Conservation (phyloP, 2,329 filamentous ascomycete genomes). For the Epichloe festucae region DNA sequence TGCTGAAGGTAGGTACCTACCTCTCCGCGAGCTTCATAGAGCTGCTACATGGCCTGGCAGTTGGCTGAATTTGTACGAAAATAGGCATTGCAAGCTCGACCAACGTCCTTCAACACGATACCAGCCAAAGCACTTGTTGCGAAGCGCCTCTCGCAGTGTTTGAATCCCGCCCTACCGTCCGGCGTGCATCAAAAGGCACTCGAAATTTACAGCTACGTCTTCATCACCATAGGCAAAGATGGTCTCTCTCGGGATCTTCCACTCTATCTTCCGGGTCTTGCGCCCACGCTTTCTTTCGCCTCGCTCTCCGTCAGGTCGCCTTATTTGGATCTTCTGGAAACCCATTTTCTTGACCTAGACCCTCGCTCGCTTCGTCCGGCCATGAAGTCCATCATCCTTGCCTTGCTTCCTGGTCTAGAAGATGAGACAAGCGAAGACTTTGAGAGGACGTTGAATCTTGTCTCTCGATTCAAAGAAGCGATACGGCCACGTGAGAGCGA, state of each 20-base stretch:
- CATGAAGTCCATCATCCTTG: conserved; percentile 78
- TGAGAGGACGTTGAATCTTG: conserved; percentile 65
- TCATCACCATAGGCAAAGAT: conserved; percentile 70
- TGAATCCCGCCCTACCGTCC: conserved; percentile 85
- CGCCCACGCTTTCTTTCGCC: conserved; percentile 83
- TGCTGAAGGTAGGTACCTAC: conserved; percentile 75
- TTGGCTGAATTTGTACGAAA: conserved; percentile 1
- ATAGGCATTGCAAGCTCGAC: conserved; percentile 79
- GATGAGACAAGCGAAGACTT: conserved; percentile 98
- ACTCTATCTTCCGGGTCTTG: conserved; percentile 80
- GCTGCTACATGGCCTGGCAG: background rate
- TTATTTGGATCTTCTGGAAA: conserved; percentile 74
- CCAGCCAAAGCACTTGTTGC: conserved; percentile 75
- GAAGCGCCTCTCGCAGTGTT: conserved; percentile 85
- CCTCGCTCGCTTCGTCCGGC: conserved; percentile 65
- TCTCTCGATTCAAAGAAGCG: conserved; percentile 63
- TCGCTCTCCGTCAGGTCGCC: conserved; percentile 80
- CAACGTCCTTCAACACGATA: conserved; percentile 55
- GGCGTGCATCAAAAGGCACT: conserved; percentile 96
- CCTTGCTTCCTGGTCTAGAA: conserved; percentile 82
- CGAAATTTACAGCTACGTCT: conserved; percentile 85
- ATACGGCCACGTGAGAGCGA: conserved; percentile 43
- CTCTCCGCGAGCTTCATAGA: background rate
- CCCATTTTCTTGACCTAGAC: conserved; percentile 61
- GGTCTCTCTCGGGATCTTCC: conserved; percentile 70